Evolutionary conservation across 179 eudicot species (phyloP).

Genomic region (Actinidia polygama): DNA sequence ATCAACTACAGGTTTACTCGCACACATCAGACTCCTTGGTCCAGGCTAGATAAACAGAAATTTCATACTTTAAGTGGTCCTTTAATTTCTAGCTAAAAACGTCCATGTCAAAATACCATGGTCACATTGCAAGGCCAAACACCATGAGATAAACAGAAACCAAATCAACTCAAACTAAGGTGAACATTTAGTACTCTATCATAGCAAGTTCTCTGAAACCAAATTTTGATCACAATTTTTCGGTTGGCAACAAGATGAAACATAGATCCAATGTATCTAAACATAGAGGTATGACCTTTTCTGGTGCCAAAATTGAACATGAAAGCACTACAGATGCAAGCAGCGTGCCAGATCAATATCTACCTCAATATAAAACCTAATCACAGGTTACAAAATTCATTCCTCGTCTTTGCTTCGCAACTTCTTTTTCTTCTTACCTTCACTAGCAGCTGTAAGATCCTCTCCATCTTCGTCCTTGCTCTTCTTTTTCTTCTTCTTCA

Average conservation of each 20-base stretch:
- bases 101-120: too few species aligned
- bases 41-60: too few species aligned
- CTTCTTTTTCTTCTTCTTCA: constrained; percentile 74
- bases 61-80: too few species aligned
- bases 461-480: constrained; percentile 43
- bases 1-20: too few species aligned
- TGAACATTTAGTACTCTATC: background rate
- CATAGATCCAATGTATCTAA: background rate
- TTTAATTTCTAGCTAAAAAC: too few species aligned
- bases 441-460: constrained; percentile 38
- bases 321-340: background rate
- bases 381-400: background rate
- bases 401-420: constrained; percentile 22
- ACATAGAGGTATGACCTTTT: background rate
- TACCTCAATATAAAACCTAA: background rate
- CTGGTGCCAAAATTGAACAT: background rate
- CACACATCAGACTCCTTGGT: too few species aligned
- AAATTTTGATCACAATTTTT: background rate
- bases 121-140: too few species aligned
- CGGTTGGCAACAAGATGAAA: background rate
- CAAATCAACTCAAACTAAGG: background rate
- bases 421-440: constrained; percentile 59
- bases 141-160: background rate
- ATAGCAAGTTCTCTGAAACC: background rate
- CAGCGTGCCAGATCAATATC: background rate